Percentiles rank a stretch among this genome's conserved stretches.
Conservation (phyloP, 768 basidiomycete genomes). For the Neoboletus subvelutipes region DNA sequence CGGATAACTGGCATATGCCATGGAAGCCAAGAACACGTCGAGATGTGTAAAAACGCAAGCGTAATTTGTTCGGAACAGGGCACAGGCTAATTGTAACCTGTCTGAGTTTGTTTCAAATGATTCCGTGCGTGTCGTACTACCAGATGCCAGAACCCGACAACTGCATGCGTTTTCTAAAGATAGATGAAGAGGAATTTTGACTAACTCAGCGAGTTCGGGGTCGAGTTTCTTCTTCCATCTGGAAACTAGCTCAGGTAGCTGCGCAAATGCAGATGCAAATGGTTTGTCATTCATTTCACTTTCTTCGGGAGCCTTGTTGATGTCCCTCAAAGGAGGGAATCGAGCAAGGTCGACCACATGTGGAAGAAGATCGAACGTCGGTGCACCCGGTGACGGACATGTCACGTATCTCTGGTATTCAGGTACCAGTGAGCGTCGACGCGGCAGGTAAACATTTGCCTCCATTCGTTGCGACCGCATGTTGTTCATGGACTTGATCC, state of each 20-base stretch:
- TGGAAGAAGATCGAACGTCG: too few relatives aligned
- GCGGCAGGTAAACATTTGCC: not conserved
- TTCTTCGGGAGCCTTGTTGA: too few relatives aligned
- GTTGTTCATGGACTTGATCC: not conserved
- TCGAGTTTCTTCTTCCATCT: not conserved
- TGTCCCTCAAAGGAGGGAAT: too few relatives aligned
- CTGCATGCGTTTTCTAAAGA: too few relatives aligned
- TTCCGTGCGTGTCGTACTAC: not conserved
- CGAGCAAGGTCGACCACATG: too few relatives aligned
- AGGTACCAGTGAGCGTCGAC: not conserved
- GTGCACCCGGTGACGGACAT: too few relatives aligned
- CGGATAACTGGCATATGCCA: too few relatives aligned
- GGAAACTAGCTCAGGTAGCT: too few relatives aligned
- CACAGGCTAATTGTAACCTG: constrained; percentile 8
- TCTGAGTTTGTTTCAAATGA: too few relatives aligned
- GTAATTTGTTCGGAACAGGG: not conserved
- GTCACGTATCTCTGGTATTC: constrained; percentile 2
- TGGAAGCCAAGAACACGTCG: not conserved
- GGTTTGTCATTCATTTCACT: too few relatives aligned
- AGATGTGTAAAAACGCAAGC: not conserved
- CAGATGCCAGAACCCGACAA: too few relatives aligned
- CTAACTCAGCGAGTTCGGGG: not conserved
- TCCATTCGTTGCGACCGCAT: constrained; percentile 9
- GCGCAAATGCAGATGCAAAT: too few relatives aligned
- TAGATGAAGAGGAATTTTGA: not conserved